phyloP scores from a whole-genome alignment of 805 yeast species.

The Metschnikowia picachoensis region DNA sequence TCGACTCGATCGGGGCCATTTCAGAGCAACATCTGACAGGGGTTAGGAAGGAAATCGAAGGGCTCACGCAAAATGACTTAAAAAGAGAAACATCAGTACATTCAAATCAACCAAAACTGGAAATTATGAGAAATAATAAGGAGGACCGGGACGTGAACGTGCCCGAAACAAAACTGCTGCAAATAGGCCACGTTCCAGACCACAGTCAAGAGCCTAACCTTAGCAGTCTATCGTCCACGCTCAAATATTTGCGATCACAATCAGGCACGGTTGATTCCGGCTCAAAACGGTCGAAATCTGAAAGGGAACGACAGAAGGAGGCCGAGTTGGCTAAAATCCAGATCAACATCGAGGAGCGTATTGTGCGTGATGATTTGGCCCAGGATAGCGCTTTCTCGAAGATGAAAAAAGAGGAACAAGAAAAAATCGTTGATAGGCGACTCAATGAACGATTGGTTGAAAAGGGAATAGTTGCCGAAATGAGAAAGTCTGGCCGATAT shows the following conservation, averaged over 20 bases:
- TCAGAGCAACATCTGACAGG: neutral
- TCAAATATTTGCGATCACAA: constrained; percentile 13
- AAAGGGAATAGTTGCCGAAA: constrained; percentile 23
- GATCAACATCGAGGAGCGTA: constrained; percentile 32
- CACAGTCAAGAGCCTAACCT: constrained; percentile 1
- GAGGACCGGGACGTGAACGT: no score
- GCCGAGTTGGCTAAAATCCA: constrained; percentile 29
- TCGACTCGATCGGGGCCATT: constrained; percentile 19
- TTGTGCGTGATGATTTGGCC: constrained; percentile 27
- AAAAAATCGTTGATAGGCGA: constrained; percentile 20
- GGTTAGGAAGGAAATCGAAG: no score
- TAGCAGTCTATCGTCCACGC: constrained; percentile 13
- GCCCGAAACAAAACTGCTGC: neutral
- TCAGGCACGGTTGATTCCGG: neutral
- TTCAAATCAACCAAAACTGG: no score
- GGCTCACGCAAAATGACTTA: no score
- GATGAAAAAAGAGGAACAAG: constrained; percentile 28
- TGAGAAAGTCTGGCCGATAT: constrained; percentile 8
- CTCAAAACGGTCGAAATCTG: constrained; percentile 6
- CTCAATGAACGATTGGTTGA: constrained; percentile 29
- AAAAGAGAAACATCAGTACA: no score
- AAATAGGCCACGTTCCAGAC: neutral
- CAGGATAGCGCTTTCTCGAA: constrained; percentile 24
- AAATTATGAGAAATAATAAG: no score
- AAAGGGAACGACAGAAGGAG: constrained; percentile 24